Base-by-base conservation (phyloP, 495 filamentous ascomycete species). In the Glonium stellatum region DNA sequence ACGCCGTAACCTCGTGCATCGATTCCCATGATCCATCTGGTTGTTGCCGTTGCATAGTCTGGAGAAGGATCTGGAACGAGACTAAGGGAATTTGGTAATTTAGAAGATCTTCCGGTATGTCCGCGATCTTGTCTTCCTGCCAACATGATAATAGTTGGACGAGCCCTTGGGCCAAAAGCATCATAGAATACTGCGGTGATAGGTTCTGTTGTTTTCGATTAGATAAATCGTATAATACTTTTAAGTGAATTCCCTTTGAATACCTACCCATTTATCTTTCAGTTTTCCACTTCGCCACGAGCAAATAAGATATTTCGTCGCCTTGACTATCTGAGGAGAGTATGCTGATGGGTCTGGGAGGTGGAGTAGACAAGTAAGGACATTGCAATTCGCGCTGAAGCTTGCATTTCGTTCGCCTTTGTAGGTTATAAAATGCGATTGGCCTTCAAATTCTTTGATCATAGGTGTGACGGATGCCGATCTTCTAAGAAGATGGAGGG, bases 141-240 rank as follows among this genome's bases (percentile, higher is more conserved):
- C 63, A 65, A 15, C 41, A 44, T 19, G 57, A 58, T 27, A 65
- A 19, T 35, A 65, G 37, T 1, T 57, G 35, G 13, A 55, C 27
- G 18, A 65, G 52, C 8, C 58, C 19, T 47, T 65, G 54, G 1
- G 58, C 54, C 19, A 65, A 31, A 6, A 65, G 49, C 63, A 65
- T 65, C 63, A 65, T 65, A 15, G 63, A 58, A 15, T 65, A 65
- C 13, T 61, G 53, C 13, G 57, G 54, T n/a, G 63, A 65, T 3
- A 54, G 57, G 50, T 65, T 58, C 63, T 65, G 35, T 12, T 1
- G 3, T 2, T 6, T 36, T 36, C 58, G 19, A 65, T 53, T 18
- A 1, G 27, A 22, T 5, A 19, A 19, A 18, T 36, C 22, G 37
- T 36, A 19, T 31, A 34, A 44, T 4, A 13, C 10, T 44, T 44